Conservation (phyloP, 495 filamentous ascomycete genomes). For the Chaetomidium leptoderma region DNA sequence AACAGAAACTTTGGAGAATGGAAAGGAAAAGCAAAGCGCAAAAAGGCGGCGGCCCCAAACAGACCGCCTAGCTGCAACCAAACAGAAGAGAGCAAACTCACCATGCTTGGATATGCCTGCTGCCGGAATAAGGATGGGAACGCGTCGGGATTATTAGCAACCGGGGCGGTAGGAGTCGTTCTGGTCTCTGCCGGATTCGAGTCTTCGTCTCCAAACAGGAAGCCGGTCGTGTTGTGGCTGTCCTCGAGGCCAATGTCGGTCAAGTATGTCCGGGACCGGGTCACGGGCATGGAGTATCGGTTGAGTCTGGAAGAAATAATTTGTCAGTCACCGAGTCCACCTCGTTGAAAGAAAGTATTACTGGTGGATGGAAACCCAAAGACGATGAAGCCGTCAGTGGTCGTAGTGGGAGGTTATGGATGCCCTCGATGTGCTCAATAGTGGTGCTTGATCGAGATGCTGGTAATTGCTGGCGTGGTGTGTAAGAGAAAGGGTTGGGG, state of each 20-base stretch:
- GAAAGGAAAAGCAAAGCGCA: neutral
- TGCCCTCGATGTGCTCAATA: neutral
- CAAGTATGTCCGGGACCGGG: slow-evolving; percentile 57
- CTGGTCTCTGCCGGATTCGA: slow-evolving; percentile 59
- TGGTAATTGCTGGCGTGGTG: neutral
- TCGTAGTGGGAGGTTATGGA: neutral
- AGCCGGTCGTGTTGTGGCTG: slow-evolving; percentile 67
- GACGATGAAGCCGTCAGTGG: slow-evolving; percentile 2
- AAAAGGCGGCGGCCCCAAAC: neutral
- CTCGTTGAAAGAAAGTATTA: neutral
- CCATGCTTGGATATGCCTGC: slow-evolving; percentile 62
- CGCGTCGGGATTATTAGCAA: slow-evolving; percentile 59
- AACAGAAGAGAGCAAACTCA: slow-evolving; percentile 43
- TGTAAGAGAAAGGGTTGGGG: neutral
- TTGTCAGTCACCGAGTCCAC: slow-evolving; percentile 17
- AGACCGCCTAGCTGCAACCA: neutral
- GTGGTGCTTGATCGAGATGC: neutral
- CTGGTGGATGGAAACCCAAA: neutral
- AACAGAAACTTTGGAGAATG: neutral
- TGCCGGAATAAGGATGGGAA: slow-evolving; percentile 78
- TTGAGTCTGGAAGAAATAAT: slow-evolving; percentile 54
- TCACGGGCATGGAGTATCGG: slow-evolving; percentile 86
- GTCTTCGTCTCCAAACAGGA: slow-evolving; percentile 81
- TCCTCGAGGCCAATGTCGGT: slow-evolving; percentile 58
- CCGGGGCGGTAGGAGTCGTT: slow-evolving; percentile 47